Conservation (phyloP, 371 early-diverging fungal genomes). For the Mycotypha africana region DNA sequence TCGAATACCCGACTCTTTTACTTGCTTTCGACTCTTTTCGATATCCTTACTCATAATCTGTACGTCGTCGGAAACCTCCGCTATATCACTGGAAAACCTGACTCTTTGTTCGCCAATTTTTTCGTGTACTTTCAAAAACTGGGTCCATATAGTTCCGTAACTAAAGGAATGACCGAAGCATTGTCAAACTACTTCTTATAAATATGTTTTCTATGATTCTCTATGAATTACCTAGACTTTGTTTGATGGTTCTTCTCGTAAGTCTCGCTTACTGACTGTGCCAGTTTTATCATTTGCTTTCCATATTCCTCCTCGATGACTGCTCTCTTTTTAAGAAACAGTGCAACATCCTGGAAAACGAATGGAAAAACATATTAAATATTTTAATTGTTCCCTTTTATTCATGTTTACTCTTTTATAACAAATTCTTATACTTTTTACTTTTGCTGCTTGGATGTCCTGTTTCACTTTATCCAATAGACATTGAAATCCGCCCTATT, state of each 20-base stretch:
- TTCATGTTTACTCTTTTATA: background rate
- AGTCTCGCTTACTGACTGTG: conserved; percentile 31
- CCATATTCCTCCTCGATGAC: conserved; percentile 53
- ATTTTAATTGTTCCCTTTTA: too few relatives aligned
- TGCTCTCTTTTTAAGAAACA: conserved; percentile 49
- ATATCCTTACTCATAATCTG: conserved; percentile 66
- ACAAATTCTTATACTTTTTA: conserved; percentile 4
- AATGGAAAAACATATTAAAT: too few relatives aligned
- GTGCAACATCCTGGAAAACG: conserved; percentile 27
- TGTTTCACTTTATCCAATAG: conserved; percentile 41
- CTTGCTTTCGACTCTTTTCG: conserved; percentile 72
- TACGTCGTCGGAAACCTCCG: conserved; percentile 66
- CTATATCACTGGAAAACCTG: conserved; percentile 53
- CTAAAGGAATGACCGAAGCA: conserved; percentile 17
- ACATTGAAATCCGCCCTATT: conserved; percentile 34
- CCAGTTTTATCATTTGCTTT: conserved; percentile 38
- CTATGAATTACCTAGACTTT: conserved; percentile 21
- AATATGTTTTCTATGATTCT: too few relatives aligned
- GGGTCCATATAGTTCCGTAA: conserved; percentile 51
- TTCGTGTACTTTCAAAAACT: conserved; percentile 64
- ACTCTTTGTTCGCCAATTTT: conserved; percentile 61
- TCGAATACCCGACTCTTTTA: conserved; percentile 66
- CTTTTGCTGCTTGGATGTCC: conserved; percentile 36
- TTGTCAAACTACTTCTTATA: too few relatives aligned
- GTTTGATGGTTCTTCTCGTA: conserved; percentile 28